Conservation (phyloP, 352 stramenopile genomes). For the Phytophthora niederhauseri region DNA sequence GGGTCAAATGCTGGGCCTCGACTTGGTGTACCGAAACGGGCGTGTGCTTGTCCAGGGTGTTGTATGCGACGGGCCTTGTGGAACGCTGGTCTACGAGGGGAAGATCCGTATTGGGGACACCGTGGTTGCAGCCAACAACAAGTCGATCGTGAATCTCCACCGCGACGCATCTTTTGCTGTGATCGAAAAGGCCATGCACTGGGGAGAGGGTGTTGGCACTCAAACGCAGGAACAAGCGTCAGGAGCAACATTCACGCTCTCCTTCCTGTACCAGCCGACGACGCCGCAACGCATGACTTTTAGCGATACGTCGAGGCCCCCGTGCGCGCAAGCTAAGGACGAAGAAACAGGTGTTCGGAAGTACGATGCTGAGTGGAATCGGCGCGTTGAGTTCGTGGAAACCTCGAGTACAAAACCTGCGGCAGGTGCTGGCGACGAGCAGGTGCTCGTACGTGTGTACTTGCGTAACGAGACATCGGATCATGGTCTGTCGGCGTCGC, state of each 20-base stretch:
- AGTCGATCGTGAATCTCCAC: constrained; percentile 85
- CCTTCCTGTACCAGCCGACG: constrained; percentile 69
- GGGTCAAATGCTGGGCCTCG: constrained; percentile 69
- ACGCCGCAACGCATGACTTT: constrained; percentile 37
- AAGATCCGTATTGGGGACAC: constrained; percentile 83
- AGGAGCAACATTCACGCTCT: constrained; percentile 57
- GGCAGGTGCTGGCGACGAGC: constrained; percentile 29
- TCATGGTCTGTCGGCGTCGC: constrained; percentile 72
- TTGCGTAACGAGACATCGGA: constrained; percentile 75
- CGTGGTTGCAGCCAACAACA: constrained; percentile 75
- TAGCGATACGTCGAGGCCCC: constrained; percentile 29
- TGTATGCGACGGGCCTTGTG: constrained; percentile 66
- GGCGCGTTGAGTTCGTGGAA: constrained; percentile 81
- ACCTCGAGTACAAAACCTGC: constrained; percentile 33
- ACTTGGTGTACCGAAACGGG: constrained; percentile 81
- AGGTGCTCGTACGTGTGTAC: constrained; percentile 79
- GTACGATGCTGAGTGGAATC: constrained; percentile 87
- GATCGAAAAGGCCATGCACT: constrained; percentile 68
- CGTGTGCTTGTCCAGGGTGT: constrained; percentile 82
- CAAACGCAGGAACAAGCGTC: constrained; percentile 22
- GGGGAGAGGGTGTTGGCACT: constrained; percentile 26
- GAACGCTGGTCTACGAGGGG: constrained; percentile 60
- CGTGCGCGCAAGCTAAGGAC: constrained; percentile 32
- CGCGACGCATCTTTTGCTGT: constrained; percentile 78
- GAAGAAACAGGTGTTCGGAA: constrained; percentile 37